Evolutionary conservation across 2,329 filamentous ascomycete species (phyloP), one percentile per base, ranked within the genome.

Genomic region (Tolypocladium amazonense): DNA sequence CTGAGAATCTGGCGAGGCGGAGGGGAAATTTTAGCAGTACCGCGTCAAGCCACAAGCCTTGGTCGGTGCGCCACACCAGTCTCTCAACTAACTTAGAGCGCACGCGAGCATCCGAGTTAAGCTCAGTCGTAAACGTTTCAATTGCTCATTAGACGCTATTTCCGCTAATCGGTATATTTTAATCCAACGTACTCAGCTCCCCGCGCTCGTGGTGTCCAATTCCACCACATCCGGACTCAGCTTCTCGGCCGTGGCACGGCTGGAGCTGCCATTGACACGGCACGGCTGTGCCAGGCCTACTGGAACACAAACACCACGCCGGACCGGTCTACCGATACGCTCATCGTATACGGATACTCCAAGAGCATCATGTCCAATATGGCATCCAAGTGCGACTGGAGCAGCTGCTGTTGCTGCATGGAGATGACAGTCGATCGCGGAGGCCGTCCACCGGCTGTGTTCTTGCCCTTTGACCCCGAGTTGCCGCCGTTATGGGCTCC

Each of bases 271-370:
- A n/a, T 15, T 1, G 8, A 14, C 14, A 14, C 25, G 25, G 4
- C 23, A 18, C 39, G 45, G 59, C 57, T 56, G 47, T 58, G 53
- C 56, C 62, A 60, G 50, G n/a, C 65, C 66, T 73, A 82, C 65
- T 80, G 77, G 69, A 87, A 96, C 58, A 97, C 87, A 79, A 94
- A 96, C 54, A 97, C 86, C 71, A 93, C 87, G 0, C 94, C 94
- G 45, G 88, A 89, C 66, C 93, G 81, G 77, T 99, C 94, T 58
- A 89, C 92, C 65, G 89, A 95, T 56, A 97, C 81, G 39, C 92
- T 88, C 90, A 97, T 97, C 5, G 88, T 89, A 72, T 96, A 97
- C 30, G 94, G 94, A 64, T 84, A 81, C 76, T 97, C 91, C 65
- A 99, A 73, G 69, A 97, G 76, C n/a, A 88, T 88, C 65, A 97